A percentile compares a stretch with the other conserved stretches of the same genome.
phyloP scores from a whole-genome alignment of 202 grass and related monocot genomes.

The Cymbopogon flexuosus region DNA sequence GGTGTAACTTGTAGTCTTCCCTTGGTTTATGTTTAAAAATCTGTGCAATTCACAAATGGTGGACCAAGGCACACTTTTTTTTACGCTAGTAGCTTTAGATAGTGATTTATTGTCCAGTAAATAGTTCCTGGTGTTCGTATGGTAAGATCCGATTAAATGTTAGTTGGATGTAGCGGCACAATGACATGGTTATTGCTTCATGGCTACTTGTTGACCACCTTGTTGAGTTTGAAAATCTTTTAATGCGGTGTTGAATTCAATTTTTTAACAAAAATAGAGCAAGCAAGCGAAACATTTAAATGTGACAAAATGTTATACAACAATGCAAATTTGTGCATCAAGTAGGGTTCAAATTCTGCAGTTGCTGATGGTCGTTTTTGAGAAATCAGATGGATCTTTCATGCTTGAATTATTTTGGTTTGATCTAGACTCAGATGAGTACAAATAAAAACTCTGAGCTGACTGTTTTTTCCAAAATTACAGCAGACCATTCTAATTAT shows the following conservation, averaged over 20 bases:
- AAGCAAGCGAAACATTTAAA: background rate
- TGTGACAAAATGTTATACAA: constrained; percentile 1
- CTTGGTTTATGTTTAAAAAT: background rate
- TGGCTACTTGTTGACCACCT: background rate
- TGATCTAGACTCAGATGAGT: background rate
- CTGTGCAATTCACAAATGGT: background rate
- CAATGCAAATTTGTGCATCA: background rate
- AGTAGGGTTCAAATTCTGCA: background rate
- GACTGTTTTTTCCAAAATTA: background rate
- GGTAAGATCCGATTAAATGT: background rate
- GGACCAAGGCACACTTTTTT: background rate
- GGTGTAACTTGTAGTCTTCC: background rate
- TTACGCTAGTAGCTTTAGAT: background rate
- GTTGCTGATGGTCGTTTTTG: background rate
- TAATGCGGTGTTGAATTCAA: background rate
- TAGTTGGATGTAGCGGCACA: background rate
- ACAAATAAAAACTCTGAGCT: background rate
- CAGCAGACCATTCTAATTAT: background rate
- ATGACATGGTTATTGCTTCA: background rate
- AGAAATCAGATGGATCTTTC: background rate
- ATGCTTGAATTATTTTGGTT: background rate
- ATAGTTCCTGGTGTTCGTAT: background rate
- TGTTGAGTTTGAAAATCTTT: background rate
- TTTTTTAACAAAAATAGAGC: background rate
- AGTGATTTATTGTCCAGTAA: background rate